These are phyloP conservation scores for Leishmania turanica DNA, from an alignment of 208 protist genomes.

Conservation along the genomic window DNA sequence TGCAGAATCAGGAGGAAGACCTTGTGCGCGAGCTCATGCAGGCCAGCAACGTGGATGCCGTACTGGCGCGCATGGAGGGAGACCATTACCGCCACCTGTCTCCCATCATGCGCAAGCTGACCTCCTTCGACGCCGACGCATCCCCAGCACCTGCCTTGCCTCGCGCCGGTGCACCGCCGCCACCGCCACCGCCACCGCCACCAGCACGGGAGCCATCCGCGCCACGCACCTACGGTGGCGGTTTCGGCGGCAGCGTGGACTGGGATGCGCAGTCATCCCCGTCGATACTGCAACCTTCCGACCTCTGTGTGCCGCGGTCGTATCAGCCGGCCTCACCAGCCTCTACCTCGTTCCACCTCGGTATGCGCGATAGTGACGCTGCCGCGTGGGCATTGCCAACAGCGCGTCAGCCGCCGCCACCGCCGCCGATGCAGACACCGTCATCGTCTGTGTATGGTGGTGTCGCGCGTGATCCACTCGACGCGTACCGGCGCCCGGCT, in stretches of 20 bases:
- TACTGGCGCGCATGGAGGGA: conserved; percentile 66
- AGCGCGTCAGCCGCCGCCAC: conserved; percentile 16
- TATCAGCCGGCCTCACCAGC: not conserved
- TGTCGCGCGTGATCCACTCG: conserved; percentile 5
- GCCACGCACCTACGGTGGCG: not conserved
- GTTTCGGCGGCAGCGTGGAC: not conserved
- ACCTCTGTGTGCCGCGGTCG: not conserved
- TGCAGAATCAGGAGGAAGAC: conserved; percentile 59
- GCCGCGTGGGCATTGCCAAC: not conserved
- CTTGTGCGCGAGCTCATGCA: conserved; percentile 79
- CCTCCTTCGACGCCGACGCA: conserved; percentile 30
- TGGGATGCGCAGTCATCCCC: not conserved
- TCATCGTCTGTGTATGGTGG: not conserved
- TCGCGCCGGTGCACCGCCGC: conserved; percentile 1
- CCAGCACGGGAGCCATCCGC: conserved; percentile 10
- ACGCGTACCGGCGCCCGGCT: conserved; percentile 13
- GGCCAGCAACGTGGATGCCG: conserved; percentile 66
- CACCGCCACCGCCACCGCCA: conserved; percentile 27
- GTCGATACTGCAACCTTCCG: not conserved
- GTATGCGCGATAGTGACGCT: not conserved
- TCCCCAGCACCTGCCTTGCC: not conserved
- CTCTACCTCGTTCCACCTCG: not conserved
- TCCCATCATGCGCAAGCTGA: conserved; percentile 43
- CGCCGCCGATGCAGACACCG: conserved; percentile 4
- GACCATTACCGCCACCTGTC: conserved; percentile 45